Base-by-base conservation (phyloP, 306 rosid genomes). In the Potentilla sterilis region DNA sequence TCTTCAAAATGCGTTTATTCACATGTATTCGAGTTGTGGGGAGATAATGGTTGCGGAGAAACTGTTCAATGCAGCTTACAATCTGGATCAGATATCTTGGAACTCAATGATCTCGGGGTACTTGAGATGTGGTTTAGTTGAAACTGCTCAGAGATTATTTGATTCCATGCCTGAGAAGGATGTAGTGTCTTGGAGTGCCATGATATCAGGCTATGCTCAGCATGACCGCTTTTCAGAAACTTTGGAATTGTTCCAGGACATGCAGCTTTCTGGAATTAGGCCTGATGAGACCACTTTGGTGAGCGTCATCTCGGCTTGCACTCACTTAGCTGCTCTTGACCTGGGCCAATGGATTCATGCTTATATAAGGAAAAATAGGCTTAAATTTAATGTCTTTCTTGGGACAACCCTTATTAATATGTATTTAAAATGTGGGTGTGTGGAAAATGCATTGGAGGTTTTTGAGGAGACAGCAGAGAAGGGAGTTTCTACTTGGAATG, bases 61-160 rank as follows among this genome's bases (percentile, higher is more conserved):
- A 49, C 74, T 92, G 81, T 92, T 92, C 76, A 71, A 75, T 74
- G 80, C 70, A 24, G 87, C 96, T 68, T 81, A 66, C 55, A 70
- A 71, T 38, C 77, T 86, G 83, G 93, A 92, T 82, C 78, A 74
- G 82, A 84, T 93, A 66, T 87, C 98, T 49, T 93, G 98, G 98
- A 93, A 93, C 83, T 90, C 98, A 1, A 87, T 90, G 96, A 81
- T 93, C 72, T 90, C 98, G 1, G 96, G 94, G 58, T 86, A 87
- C 88, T 68, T 90, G 81, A 90, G 66, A 81, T 87, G 86, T 13
- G 89, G 93, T 64, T 81, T 74, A 1, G 80, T 90, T 10, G 86
- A 90, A 63, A 83, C 83, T 37, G 96, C 96, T 7, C 75, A 82
- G 85, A 64, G 49, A 43, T 81, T 90, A 58, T 93, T 93, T 73